Percentiles rank a stretch among this genome's conserved stretches.
These are phyloP conservation scores for Cytospora piceicola DNA, from an alignment of 2,329 filamentous ascomycete species.

Conservation along the genomic window DNA sequence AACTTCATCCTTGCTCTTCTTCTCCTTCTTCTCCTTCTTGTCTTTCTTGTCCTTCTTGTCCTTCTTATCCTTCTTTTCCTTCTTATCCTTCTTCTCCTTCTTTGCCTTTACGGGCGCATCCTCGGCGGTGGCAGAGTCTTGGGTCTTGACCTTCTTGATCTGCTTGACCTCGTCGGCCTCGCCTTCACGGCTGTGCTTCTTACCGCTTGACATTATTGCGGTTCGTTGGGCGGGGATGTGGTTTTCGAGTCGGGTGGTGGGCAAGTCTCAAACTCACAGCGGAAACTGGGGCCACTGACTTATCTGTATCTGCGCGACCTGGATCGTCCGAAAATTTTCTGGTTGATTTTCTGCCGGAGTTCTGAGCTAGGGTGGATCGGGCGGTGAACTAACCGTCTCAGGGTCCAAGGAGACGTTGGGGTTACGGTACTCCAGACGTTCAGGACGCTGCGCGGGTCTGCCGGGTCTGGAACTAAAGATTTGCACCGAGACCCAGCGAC, in stretches of 20 bases:
- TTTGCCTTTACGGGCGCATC: constrained; percentile 26
- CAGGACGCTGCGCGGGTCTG: neutral
- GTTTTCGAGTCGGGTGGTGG: neutral
- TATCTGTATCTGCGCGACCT: neutral
- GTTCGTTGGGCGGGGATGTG: neutral
- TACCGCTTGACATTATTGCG: constrained; percentile 29
- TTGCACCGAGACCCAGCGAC: no score
- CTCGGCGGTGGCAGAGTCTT: neutral
- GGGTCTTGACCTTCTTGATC: constrained; percentile 29
- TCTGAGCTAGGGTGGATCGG: neutral
- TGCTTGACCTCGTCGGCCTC: constrained; percentile 28
- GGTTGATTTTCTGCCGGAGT: neutral
- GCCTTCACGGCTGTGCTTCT: constrained; percentile 30
- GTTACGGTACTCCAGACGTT: no score
- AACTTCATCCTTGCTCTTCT: constrained; percentile 20
- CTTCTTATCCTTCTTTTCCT: constrained; percentile 21
- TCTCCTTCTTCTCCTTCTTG: constrained; percentile 28
- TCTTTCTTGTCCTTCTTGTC: constrained; percentile 22
- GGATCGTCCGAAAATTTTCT: constrained; percentile 1
- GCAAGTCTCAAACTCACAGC: neutral
- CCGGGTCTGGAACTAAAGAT: no score
- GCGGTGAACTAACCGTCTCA: neutral
- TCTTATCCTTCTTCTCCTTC: constrained; percentile 28
- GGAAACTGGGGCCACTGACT: neutral
- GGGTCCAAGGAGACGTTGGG: no score